Evolutionary conservation across 2,329 filamentous ascomycete genomes (phyloP), one percentile per base, ranked within the genome.

Genomic region (Eutypella sp.): DNA sequence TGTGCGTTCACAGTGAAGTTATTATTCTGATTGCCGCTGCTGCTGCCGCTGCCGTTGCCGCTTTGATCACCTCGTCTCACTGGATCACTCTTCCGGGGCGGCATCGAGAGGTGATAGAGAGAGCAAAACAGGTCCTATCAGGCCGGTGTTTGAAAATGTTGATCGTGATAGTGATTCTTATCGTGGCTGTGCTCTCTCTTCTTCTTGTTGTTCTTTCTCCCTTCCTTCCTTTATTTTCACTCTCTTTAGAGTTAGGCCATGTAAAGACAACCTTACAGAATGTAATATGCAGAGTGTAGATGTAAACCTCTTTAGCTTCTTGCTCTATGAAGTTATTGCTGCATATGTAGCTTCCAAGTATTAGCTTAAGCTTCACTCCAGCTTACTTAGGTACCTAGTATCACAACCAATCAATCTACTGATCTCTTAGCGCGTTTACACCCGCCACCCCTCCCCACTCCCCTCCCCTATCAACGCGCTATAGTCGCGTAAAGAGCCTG

Each of bases 31-130:
- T n/a, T n/a, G n/a, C n/a, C n/a, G n/a, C n/a, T n/a, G n/a, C n/a
- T n/a, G n/a, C n/a, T n/a, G n/a, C n/a, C n/a, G n/a, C n/a, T n/a
- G n/a, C n/a, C n/a, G n/a, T n/a, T n/a, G n/a, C n/a, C n/a, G n/a
- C n/a, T n/a, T n/a, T n/a, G n/a, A 52, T 75, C 71, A 66, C 69
- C 72, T 50, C 65, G 68, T 50, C 67, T 68, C 36, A 59, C 46
- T 23, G 65, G 57, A 54, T 79, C 76, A 51, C 71, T 75, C 61
- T 82, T 83, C 44, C 74, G 72, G 22, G 78, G 70, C 40, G 78
- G 75, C 79, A 82, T 81, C 45, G 55, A 50, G 52, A 40, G 45
- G 45, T 34, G 44, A 41, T 40, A 45, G 44, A 44, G 53, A 55
- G 47, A 40, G 15, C 13, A 13, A 31, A 6, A 7, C 27, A 23